A percentile compares a stretch with the other conserved stretches of the same genome.
Conservation (phyloP, 768 basidiomycete genomes). For the Mycena pura region DNA sequence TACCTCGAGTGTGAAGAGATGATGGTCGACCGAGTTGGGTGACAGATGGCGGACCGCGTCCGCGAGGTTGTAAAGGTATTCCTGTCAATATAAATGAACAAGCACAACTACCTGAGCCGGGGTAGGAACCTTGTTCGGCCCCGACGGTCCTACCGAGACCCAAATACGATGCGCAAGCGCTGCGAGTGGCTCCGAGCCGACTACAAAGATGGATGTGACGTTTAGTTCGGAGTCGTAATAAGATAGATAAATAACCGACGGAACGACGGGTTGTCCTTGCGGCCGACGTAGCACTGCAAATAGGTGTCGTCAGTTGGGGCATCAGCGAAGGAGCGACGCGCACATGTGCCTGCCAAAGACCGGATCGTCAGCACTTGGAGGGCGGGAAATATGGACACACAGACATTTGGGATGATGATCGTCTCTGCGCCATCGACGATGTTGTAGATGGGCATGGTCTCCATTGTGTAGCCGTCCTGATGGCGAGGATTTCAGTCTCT, state of each 20-base stretch:
- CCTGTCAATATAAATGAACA: too few relatives aligned
- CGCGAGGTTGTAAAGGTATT: slow-evolving; percentile 85
- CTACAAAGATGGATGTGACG: slow-evolving; percentile 56
- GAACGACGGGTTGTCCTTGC: slow-evolving; percentile 88
- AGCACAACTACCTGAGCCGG: too few relatives aligned
- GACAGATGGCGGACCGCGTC: slow-evolving; percentile 76
- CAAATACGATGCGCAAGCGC: slow-evolving; percentile 73
- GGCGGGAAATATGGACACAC: slow-evolving; percentile 24
- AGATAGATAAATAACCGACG: slow-evolving; percentile 66
- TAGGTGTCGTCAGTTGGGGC: not conserved
- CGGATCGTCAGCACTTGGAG: slow-evolving; percentile 15
- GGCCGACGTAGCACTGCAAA: slow-evolving; percentile 85
- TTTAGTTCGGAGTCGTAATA: too few relatives aligned
- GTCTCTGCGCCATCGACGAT: slow-evolving; percentile 58
- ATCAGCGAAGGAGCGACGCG: slow-evolving; percentile 27
- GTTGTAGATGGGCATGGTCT: slow-evolving; percentile 76
- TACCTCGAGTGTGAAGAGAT: slow-evolving; percentile 81
- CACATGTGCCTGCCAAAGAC: slow-evolving; percentile 54
- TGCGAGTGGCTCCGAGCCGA: slow-evolving; percentile 83
- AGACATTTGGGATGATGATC: slow-evolving; percentile 62
- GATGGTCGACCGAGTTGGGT: slow-evolving; percentile 75
- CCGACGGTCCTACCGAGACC: slow-evolving; percentile 83
- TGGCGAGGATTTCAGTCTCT: too few relatives aligned
- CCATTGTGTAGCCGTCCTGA: slow-evolving; percentile 93
- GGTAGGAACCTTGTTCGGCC: slow-evolving; percentile 83